Evolutionary conservation across 2,329 filamentous ascomycete species (phyloP), one percentile per base, ranked within the genome.

Genomic region (Colletotrichum sp.): DNA sequence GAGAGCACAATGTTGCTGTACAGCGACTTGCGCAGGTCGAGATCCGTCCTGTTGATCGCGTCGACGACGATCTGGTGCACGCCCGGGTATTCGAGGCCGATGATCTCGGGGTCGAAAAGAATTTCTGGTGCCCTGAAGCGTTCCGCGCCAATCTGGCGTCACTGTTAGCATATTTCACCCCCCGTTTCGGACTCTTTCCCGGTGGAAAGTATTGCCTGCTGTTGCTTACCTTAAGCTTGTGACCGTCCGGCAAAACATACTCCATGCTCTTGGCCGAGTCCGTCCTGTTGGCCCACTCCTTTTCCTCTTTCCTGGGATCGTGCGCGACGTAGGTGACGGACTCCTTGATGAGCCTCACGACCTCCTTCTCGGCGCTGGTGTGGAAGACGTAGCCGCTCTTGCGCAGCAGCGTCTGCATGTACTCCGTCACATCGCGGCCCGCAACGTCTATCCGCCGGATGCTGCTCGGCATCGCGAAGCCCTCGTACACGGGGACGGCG

Each of bases 1-100:
- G 96, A 98, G 55, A 99, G 91, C 76, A 99, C 96, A 83, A 99
- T 98, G 87, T 98, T 99, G 83, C 95, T 95, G 84, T 97, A 99
- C 26, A 99, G 89, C 21, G 95, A 92, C 85, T 98, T 98, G 79
- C 97, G 94, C 71, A 99, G 91, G 86, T 99, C 97, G 84, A 99
- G 93, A 84, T 99, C 97, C 32, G 96, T 98, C 78, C 96, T 92
- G 84, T 94, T 96, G 84, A 99, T 99, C 68, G 97, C 93, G 83
- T 99, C 97, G 70, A 98, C 96, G 43, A 99, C 95, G 77, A 99
- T 98, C 85, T 99, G 97, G 85, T 99, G 97, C 71, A 99, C 94
- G 76, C 97, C 97, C 8, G 96, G 95, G 87, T 98, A 99, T 86
- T 99, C 97, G 68, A 98, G 93, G 13, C 97, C 96, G 80, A 99